Conservation (phyloP, 495 filamentous ascomycete species). For the Penicillium antarcticum region DNA sequence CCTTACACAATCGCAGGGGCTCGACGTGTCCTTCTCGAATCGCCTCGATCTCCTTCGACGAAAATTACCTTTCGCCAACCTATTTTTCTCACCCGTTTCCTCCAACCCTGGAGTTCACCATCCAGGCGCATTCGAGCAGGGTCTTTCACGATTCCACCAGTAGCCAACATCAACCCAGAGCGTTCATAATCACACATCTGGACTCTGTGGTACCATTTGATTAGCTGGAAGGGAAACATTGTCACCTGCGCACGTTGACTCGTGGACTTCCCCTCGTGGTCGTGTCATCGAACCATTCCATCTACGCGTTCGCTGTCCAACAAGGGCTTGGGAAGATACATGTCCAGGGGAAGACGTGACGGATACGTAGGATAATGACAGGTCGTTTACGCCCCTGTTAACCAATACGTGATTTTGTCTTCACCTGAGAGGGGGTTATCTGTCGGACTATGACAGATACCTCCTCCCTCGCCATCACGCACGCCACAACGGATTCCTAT, state of each 20-base stretch:
- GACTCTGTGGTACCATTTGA: not conserved
- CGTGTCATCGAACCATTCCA: constrained; percentile 8
- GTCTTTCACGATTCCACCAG: constrained; percentile 9
- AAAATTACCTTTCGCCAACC: not conserved
- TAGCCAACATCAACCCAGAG: not conserved
- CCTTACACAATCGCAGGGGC: constrained; percentile 19
- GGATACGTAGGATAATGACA: constrained; percentile 36
- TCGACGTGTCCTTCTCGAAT: constrained; percentile 15
- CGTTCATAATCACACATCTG: not conserved
- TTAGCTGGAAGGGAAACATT: not conserved
- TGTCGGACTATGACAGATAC: constrained; percentile 94
- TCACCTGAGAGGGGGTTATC: constrained; percentile 53
- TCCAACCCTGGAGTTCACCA: constrained; percentile 15
- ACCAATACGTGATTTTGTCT: constrained; percentile 22
- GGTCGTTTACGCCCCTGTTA: constrained; percentile 20
- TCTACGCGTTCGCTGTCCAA: constrained; percentile 2
- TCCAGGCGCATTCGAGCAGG: constrained; percentile 17
- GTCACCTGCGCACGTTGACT: not conserved
- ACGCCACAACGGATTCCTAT: constrained; percentile 61
- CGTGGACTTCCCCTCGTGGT: not conserved
- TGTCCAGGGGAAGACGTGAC: constrained; percentile 16
- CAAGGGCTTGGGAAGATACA: not conserved
- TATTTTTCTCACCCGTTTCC: not conserved
- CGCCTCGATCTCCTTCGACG: constrained; percentile 1
- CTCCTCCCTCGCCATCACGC: constrained; percentile 58